Conservation (phyloP, 2,329 filamentous ascomycete species). For the Exophiala sideris region DNA sequence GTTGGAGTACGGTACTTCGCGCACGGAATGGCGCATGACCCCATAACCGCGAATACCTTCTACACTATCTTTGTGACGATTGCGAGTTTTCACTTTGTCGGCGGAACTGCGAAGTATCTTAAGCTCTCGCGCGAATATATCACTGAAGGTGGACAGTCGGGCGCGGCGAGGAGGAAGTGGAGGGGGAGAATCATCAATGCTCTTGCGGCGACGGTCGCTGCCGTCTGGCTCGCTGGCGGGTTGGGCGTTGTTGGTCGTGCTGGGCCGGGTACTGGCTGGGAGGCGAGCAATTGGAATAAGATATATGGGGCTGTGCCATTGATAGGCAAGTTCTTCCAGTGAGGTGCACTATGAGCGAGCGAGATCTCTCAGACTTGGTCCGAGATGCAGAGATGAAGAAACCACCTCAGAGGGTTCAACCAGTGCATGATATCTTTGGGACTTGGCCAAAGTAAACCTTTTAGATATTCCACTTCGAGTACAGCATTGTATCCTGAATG, state of each 20-base stretch:
- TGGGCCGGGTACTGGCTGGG: constrained; percentile 70
- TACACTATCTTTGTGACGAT: constrained; percentile 66
- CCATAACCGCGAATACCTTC: constrained; percentile 61
- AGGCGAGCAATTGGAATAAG: constrained; percentile 74
- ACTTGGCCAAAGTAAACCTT: too few species aligned
- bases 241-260: constrained; percentile 72
- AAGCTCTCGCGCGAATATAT: constrained; percentile 58
- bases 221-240: constrained; percentile 77
- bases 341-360: too few species aligned
- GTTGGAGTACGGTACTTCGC: constrained; percentile 79
- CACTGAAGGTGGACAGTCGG: constrained; percentile 42
- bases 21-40: constrained; percentile 76
- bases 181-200: constrained; percentile 71
- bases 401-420: too few species aligned
- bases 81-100: constrained; percentile 74
- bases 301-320: constrained; percentile 63
- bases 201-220: constrained; percentile 55
- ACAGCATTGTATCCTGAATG: too few species aligned
- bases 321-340: constrained; percentile 51
- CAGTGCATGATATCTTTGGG: too few species aligned
- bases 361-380: too few species aligned
- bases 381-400: too few species aligned
- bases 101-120: constrained; percentile 82
- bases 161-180: constrained; percentile 51
- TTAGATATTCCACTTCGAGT: too few species aligned